Evolutionary conservation across 1,284 basidiomycete species (phyloP).

Genomic region (Cryptococcus deneoformans): DNA sequence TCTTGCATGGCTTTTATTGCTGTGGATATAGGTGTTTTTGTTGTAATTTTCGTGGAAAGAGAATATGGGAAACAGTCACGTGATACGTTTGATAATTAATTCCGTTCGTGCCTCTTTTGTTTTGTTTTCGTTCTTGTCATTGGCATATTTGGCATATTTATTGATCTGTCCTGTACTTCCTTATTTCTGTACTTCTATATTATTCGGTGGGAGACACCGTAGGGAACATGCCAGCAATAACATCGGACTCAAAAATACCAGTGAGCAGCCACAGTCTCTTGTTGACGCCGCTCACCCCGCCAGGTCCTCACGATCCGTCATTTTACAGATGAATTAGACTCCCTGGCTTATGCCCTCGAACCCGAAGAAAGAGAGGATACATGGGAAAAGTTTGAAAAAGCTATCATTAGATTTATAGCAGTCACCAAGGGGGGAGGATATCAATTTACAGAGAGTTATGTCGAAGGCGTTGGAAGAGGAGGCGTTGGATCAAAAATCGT

Average conservation of each 20-base stretch:
- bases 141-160: too few species aligned
- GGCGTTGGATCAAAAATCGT: constrained; percentile 43
- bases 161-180: background rate
- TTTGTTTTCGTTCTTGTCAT: constrained; percentile 2
- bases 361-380: constrained; percentile 48
- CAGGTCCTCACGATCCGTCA: constrained; percentile 33
- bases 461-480: constrained; percentile 44
- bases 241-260: constrained; percentile 38
- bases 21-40: background rate
- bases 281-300: too few species aligned
- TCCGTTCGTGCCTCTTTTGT: constrained; percentile 6
- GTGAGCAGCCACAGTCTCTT: constrained; percentile 16
- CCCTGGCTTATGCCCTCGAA: constrained; percentile 33
- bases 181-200: background rate
- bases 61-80: background rate
- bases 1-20: constrained; percentile 14
- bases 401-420: constrained; percentile 44
- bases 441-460: constrained; percentile 41
- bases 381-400: constrained; percentile 50
- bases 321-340: constrained; percentile 42
- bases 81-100: constrained; percentile 2
- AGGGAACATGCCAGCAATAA: too few species aligned
- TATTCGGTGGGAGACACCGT: background rate
- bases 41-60: background rate
- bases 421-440: constrained; percentile 49